Evolutionary conservation across 805 yeast genomes (phyloP).

Genomic region (Yarrowia keelungensis): DNA sequence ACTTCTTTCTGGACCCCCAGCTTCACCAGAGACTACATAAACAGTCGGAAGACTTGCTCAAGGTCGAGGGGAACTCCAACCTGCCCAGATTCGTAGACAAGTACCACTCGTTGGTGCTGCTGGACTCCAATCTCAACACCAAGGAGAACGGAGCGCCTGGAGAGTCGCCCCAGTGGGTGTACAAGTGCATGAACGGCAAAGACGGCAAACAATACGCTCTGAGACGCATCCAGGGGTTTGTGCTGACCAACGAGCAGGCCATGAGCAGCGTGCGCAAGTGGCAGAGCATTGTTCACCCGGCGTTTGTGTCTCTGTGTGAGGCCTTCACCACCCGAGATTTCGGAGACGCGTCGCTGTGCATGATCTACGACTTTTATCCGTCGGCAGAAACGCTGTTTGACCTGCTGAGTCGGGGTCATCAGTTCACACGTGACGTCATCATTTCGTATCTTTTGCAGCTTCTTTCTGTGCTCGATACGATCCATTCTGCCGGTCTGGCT

Average conservation of each 20-base stretch:
- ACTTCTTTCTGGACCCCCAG: constrained; percentile 61
- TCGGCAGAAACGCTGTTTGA: constrained; percentile 73
- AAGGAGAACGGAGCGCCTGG: constrained; percentile 1
- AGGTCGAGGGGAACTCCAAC: not conserved
- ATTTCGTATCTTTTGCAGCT: constrained; percentile 84
- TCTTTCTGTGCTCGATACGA: constrained; percentile 66
- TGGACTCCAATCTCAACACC: constrained; percentile 36
- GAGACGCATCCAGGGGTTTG: constrained; percentile 71
- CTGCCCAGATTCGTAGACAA: constrained; percentile 33
- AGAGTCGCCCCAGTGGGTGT: constrained; percentile 50
- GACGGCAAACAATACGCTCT: constrained; percentile 82
- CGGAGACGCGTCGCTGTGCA: constrained; percentile 75
- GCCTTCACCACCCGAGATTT: constrained; percentile 88
- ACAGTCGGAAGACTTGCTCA: constrained; percentile 19
- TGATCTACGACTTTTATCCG: constrained; percentile 88
- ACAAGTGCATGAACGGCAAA: constrained; percentile 77
- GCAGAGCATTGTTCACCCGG: constrained; percentile 60
- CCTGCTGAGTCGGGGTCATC: constrained; percentile 60
- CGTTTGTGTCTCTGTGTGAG: constrained; percentile 69
- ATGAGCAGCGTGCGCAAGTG: constrained; percentile 70
- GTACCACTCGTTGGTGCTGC: constrained; percentile 31
- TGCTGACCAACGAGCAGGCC: constrained; percentile 62
- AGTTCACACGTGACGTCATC: constrained; percentile 55
- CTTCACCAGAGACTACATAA: constrained; percentile 20
- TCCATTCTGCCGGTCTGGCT: constrained; percentile 70